Evolutionary conservation across 257 asterid species (phyloP), one percentile per base, ranked within the genome.

Genomic region (Penstemon davidsonii): DNA sequence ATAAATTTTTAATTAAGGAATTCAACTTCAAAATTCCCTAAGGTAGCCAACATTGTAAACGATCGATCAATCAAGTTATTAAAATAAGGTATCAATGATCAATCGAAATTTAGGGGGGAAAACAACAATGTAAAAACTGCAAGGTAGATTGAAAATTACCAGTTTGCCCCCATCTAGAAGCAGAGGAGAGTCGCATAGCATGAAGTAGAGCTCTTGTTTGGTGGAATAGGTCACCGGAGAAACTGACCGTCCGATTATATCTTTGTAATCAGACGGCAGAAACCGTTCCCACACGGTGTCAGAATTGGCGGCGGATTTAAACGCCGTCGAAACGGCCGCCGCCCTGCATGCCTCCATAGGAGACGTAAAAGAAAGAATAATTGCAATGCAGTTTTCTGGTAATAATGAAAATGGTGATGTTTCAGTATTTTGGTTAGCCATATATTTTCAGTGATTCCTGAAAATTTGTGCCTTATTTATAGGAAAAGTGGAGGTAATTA

Each of bases 231-330:
- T 44, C 9, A 38, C 52, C 64, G 33, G 33, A 25, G 33, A 25
- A 25, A 25, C 33, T 25, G 33, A 25, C 33, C 2, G 33, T 25
- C 33, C 79, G 70, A 59, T 11, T 50, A 80, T 67, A 3, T 76
- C 60, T 6, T 3, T 6, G 52, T 44, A 66, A 73, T 78, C 77
- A 7, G 64, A 56, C 1, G 82, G 84, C 44, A 78, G 77, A 55
- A 82, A 67, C 3, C 64, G 50, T 39, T 65, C 72, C 84, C 86
- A 79, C 4, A 74, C 77, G 18, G 69, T 3, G 71, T 79, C 81
- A n/a, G 60, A 79, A 0, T 79, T 73, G 0, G 71, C 68, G 42
- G 70, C 73, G 60, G 73, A 68, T 43, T 65, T 71, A 73, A 79
- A 76, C 3, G 18, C 46, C 33, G 1, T 4, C 0, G 85, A 76